Percentiles rank a stretch among this genome's conserved stretches.
Evolutionary conservation across 257 asterid species (phyloP).

Genomic region (Cordia subcordata): DNA sequence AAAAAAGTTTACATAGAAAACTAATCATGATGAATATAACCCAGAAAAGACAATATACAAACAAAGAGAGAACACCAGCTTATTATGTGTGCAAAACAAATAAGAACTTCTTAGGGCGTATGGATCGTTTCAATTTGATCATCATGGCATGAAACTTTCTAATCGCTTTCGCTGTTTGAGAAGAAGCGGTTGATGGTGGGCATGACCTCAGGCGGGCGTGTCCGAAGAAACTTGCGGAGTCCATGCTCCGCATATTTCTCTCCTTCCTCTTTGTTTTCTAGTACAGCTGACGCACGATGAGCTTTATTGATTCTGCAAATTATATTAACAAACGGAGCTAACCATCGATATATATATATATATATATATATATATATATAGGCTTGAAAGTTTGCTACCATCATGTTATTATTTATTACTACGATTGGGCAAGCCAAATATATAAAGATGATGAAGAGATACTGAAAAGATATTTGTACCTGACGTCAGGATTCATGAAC

Average conservation of each 20-base stretch:
- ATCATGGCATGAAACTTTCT: neutral
- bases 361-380: neutral
- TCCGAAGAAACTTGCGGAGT: conserved; percentile 73
- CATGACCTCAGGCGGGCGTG: conserved; percentile 83
- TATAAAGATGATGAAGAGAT: no score
- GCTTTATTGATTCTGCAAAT: conserved; percentile 52
- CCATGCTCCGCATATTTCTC: conserved; percentile 58
- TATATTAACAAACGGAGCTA: neutral
- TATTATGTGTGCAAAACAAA: no score
- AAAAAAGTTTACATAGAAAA: no score
- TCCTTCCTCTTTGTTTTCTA: conserved; percentile 78
- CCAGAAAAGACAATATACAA: no score
- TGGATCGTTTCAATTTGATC: no score
- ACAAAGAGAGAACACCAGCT: no score
- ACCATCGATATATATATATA: neutral
- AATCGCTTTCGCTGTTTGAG: conserved; percentile 14
- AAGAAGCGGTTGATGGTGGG: conserved; percentile 80
- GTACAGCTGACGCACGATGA: conserved; percentile 43
- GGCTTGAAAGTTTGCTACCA: neutral
- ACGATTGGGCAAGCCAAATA: no score
- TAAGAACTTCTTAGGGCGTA: no score
- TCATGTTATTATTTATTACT: neutral
- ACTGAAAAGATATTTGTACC: no score
- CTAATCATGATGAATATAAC: no score
- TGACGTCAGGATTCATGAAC: conserved; percentile 67